Evolutionary conservation across 1,139 yeast species (phyloP).

Genomic region (Candida frijolesensis): DNA sequence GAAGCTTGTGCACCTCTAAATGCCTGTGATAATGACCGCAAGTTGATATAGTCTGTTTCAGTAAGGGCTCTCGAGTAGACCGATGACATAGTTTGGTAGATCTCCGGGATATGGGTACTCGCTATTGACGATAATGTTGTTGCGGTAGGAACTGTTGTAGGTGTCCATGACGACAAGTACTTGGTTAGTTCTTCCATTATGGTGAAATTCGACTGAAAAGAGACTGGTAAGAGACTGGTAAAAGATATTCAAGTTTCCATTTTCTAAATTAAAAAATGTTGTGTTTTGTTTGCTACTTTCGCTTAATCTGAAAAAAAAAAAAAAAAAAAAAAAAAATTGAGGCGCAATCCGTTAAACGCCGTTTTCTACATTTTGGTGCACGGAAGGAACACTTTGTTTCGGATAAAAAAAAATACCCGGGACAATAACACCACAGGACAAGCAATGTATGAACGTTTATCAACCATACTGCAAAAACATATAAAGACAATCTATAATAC

Average conservation of each 20-base stretch:
- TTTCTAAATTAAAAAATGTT: not conserved
- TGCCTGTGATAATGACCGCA: conserved; percentile 24
- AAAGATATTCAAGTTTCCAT: too few relatives aligned
- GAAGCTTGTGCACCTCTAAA: conserved; percentile 39
- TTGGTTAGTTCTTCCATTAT: not conserved
- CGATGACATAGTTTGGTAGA: conserved; percentile 20
- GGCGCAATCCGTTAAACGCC: too few relatives aligned
- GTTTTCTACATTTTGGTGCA: too few relatives aligned
- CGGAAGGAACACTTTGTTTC: too few relatives aligned
- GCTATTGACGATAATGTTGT: conserved; percentile 23
- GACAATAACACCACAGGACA: too few relatives aligned
- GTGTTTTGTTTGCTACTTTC: not conserved
- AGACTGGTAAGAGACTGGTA: not conserved
- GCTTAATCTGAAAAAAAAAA: too few relatives aligned
- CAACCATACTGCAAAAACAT: too few relatives aligned
- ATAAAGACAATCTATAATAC: too few relatives aligned
- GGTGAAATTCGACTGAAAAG: not conserved
- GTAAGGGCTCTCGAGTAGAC: conserved; percentile 18
- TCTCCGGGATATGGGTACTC: conserved; percentile 24
- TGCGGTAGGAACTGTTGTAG: conserved; percentile 22
- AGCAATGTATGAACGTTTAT: too few relatives aligned
- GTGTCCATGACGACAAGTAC: conserved; percentile 25
- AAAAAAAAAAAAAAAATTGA: too few relatives aligned
- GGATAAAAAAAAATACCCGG: too few relatives aligned
- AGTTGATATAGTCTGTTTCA: conserved; percentile 14